A percentile compares a stretch with the other conserved stretches of the same genome.
phyloP scores from a whole-genome alignment of 1,284 basidiomycete genomes.

The Fomitopsis pinicola region DNA sequence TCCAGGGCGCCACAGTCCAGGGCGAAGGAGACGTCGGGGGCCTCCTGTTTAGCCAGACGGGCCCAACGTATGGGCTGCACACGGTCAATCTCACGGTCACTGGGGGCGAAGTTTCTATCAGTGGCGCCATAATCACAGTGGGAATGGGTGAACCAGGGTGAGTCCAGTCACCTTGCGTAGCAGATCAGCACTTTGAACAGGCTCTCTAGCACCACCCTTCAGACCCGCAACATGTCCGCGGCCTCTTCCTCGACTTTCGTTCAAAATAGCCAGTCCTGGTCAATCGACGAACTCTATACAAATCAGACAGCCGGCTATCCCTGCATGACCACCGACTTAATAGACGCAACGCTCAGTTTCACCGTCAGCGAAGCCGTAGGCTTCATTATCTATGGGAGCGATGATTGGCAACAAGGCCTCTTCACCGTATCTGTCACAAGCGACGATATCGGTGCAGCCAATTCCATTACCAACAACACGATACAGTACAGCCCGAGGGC shows the following conservation, averaged over 20 bases:
- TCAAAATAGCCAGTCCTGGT: background rate
- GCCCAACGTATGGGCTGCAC: background rate
- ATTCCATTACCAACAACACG: background rate
- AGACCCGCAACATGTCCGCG: background rate
- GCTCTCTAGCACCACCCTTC: background rate
- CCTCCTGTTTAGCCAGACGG: background rate
- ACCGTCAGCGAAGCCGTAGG: background rate
- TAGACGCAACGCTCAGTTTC: background rate
- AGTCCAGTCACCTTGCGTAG: background rate
- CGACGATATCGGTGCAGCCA: background rate
- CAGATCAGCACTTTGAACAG: background rate
- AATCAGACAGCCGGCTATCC: background rate
- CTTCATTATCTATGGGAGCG: slow-evolving; percentile 3
- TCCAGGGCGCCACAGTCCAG: background rate
- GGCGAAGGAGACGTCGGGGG: background rate
- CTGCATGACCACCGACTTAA: background rate
- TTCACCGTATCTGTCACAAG: background rate
- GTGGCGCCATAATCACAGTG: slow-evolving; percentile 1
- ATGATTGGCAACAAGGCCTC: background rate
- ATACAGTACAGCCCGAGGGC: slow-evolving; percentile 1
- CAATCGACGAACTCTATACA: background rate
- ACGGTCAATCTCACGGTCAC: background rate
- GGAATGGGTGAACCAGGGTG: slow-evolving; percentile 3
- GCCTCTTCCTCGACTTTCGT: background rate
- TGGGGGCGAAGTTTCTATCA: background rate